Percentiles rank a stretch among this genome's conserved stretches.
These are phyloP conservation scores for Elsinoe australis DNA, from an alignment of 2,329 filamentous ascomycete species.

Conservation along the genomic window DNA sequence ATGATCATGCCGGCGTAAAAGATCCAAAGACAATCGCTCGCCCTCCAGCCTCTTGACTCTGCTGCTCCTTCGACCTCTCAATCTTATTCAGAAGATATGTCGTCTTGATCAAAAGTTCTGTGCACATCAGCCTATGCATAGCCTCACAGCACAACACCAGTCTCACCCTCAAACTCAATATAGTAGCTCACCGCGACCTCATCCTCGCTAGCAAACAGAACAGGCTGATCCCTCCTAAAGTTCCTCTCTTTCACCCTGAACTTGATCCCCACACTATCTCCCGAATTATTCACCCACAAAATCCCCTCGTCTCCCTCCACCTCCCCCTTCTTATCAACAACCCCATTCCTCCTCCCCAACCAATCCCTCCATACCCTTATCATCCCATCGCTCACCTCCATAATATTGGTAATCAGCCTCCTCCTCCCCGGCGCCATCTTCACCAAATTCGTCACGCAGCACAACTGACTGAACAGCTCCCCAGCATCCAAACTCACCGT, in stretches of 20 bases:
- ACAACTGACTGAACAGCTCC: conserved; percentile 69
- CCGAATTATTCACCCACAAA: conserved; percentile 59
- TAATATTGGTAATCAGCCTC: conserved; percentile 56
- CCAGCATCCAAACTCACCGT: conserved; percentile 58
- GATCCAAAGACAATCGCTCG: conserved; percentile 14
- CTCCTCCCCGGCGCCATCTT: conserved; percentile 51
- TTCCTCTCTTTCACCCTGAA: conserved; percentile 55
- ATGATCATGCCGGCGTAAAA: conserved; percentile 3
- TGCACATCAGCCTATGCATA: not conserved
- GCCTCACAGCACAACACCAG: not conserved
- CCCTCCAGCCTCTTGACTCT: conserved; percentile 6
- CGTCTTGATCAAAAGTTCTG: conserved; percentile 14
- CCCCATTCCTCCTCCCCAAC: conserved; percentile 44
- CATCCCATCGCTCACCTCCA: conserved; percentile 60
- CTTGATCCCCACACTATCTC: conserved; percentile 56
- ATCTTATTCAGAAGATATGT: conserved; percentile 15
- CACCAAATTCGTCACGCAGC: conserved; percentile 59
- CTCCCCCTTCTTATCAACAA: conserved; percentile 20
- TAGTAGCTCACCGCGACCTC: conserved; percentile 62
- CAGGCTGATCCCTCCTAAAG: conserved; percentile 40
- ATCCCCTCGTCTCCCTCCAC: conserved; percentile 39
- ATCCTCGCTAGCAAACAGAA: conserved; percentile 53
- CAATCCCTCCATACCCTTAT: conserved; percentile 66
- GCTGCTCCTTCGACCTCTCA: conserved; percentile 11
- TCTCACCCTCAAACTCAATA: conserved; percentile 63